phyloP scores from a whole-genome alignment of 345 rosid species.

The Aethionema arabicum region DNA sequence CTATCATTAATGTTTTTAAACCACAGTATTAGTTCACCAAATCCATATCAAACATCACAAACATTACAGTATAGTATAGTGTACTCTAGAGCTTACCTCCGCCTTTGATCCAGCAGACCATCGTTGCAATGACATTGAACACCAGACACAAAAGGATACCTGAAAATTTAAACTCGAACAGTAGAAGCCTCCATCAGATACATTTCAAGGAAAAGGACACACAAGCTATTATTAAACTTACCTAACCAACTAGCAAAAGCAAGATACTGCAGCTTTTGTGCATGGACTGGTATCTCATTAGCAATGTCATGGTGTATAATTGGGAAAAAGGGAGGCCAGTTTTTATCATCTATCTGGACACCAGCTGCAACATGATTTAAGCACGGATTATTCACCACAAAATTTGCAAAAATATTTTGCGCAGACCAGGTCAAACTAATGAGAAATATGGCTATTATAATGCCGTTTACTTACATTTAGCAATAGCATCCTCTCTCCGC shows the following conservation, averaged over 20 bases:
- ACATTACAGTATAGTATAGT: background rate
- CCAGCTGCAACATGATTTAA: slow-evolving; percentile 60
- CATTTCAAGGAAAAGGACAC: background rate
- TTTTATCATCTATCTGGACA: slow-evolving; percentile 62
- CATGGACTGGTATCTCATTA: slow-evolving; percentile 90
- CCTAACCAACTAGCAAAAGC: slow-evolving; percentile 99
- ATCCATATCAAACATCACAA: slow-evolving; percentile 8
- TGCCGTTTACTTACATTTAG: too few species aligned
- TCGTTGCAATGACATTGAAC: slow-evolving; percentile 79
- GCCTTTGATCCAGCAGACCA: slow-evolving; percentile 84
- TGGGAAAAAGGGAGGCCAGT: slow-evolving; percentile 96
- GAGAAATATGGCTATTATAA: background rate
- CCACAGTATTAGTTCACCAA: slow-evolving; percentile 7
- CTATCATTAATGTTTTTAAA: slow-evolving; percentile 42
- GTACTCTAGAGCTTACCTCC: slow-evolving; percentile 75
- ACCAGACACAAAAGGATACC: slow-evolving; percentile 87
- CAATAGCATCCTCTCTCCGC: too few species aligned
- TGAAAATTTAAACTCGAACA: slow-evolving; percentile 39
- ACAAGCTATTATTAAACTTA: slow-evolving; percentile 24
- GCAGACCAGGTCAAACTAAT: background rate
- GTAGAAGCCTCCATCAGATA: background rate
- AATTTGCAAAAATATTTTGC: background rate
- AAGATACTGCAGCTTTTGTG: slow-evolving; percentile 90
- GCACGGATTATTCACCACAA: background rate
- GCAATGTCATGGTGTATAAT: slow-evolving; percentile 97